Evolutionary conservation across 768 basidiomycete genomes (phyloP), one percentile per base, ranked within the genome.

Genomic region (Mycena amicta): DNA sequence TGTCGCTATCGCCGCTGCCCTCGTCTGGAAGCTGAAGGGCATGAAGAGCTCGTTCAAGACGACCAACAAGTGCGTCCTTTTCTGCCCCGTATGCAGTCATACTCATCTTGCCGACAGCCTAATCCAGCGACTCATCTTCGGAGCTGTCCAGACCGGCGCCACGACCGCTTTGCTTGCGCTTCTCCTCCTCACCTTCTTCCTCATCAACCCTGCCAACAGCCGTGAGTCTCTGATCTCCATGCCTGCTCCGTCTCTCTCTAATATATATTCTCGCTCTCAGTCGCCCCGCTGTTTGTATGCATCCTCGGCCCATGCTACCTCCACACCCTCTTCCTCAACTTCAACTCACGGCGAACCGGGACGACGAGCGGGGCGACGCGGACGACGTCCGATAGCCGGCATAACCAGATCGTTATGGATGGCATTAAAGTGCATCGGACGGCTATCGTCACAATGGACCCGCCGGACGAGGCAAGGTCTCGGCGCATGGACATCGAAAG

Each of bases 381-480:
- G 18, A 45, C 43, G 15, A 45, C 43, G 20, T 45, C 43, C 15
- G 43, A 45, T 23, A 16, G 8, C 15, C 12, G 43, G 22, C 43
- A 45, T n/a, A 45, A 45, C 43, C 6, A 6, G 15, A 45, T 45
- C 22, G 8, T 45, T 8, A 45, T 45, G 43, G 43, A 45, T n/a
- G 43, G 43, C 12, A 45, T 45, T 16, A 6, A 50, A 16, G 49
- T 50, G 12, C 49, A 50, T 23, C 49, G 49, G 12, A 50, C 49
- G 6, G 49, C 49, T 8, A 50, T 50, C 20, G 49, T 50, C 49
- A 50, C 23, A 22, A 50, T 50, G 15, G 49, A 50, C 49, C 43
- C 43, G 43, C 43, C 43, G 20, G 33, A 37, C 18, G 33, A 8
- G 11, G 33, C 11, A 8, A 8, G 8, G 33, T 37, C 33, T 8